These are phyloP conservation scores for Cairneyella variabilis DNA, from an alignment of 495 filamentous ascomycete species.

Conservation along the genomic window DNA sequence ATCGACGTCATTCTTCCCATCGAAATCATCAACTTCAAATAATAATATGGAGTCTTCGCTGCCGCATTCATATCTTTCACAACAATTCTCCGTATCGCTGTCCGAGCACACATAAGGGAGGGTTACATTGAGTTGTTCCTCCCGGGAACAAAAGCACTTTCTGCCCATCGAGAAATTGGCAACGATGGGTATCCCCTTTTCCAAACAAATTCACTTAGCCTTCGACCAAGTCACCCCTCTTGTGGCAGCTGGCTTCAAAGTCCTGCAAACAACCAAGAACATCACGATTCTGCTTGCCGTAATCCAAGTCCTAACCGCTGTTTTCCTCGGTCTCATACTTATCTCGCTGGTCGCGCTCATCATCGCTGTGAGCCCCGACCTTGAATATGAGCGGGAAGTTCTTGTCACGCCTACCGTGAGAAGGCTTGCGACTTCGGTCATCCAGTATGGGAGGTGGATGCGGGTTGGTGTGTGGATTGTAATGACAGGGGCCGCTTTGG, in stretches of 20 bases:
- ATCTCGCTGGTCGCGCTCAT: not conserved
- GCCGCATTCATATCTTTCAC: not conserved
- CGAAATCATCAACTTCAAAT: not conserved
- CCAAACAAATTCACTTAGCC: constrained; percentile 10
- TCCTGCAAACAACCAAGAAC: constrained; percentile 11
- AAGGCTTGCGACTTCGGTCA: not conserved
- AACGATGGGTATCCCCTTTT: constrained; percentile 11
- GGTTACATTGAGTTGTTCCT: not conserved
- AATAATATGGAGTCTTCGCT: not conserved
- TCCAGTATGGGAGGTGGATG: not conserved
- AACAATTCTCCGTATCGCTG: not conserved
- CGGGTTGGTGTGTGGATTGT: constrained; percentile 1
- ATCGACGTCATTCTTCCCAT: not conserved
- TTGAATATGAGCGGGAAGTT: not conserved
- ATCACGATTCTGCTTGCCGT: constrained; percentile 7
- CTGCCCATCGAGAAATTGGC: not conserved
- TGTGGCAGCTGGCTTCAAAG: constrained; percentile 9
- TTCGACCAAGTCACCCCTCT: constrained; percentile 10
- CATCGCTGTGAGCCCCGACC: not conserved
- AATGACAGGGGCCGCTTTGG: not conserved
- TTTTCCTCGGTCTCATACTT: constrained; percentile 4
- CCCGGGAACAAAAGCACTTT: too few relatives aligned
- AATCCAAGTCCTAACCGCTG: constrained; percentile 1
- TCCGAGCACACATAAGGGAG: not conserved
- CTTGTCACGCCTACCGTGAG: constrained; percentile 1